These are phyloP conservation scores for Candida tallmaniae DNA, from an alignment of 805 yeast genomes.

Conservation along the genomic window DNA sequence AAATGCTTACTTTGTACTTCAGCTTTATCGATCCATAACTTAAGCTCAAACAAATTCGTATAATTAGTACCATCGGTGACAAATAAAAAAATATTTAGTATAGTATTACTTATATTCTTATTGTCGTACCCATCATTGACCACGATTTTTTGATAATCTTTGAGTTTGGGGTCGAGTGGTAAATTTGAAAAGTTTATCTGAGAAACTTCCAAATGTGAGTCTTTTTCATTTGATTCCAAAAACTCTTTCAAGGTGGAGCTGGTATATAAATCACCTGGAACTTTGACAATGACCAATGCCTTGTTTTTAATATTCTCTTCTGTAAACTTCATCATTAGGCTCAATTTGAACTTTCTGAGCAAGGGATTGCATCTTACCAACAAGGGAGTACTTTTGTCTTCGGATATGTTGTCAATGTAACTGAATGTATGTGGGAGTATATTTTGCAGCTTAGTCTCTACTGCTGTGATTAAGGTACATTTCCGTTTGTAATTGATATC, in stretches of 20 bases:
- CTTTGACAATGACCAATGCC: slow-evolving; percentile 30
- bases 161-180: slow-evolving; percentile 17
- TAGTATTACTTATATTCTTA: slow-evolving; percentile 11
- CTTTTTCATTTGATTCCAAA: slow-evolving; percentile 4
- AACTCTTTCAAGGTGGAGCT: slow-evolving; percentile 11
- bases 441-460: slow-evolving; percentile 13
- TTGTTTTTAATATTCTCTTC: slow-evolving; percentile 10
- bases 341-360: slow-evolving; percentile 24
- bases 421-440: slow-evolving; percentile 14
- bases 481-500: slow-evolving; percentile 11
- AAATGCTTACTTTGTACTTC: background rate
- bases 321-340: slow-evolving; percentile 18
- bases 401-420: slow-evolving; percentile 22
- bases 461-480: slow-evolving; percentile 18
- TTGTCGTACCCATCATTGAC: slow-evolving; percentile 24
- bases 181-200: slow-evolving; percentile 23
- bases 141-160: slow-evolving; percentile 18
- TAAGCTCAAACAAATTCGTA: slow-evolving; percentile 19
- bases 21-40: slow-evolving; percentile 22
- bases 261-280: slow-evolving; percentile 13
- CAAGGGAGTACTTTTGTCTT: slow-evolving; percentile 20
- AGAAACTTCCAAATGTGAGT: slow-evolving; percentile 21
- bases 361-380: slow-evolving; percentile 23
- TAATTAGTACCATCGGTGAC: slow-evolving; percentile 14
- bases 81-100: slow-evolving; percentile 24